Percentiles rank a stretch among this genome's conserved stretches.
Evolutionary conservation across 2,329 filamentous ascomycete species (phyloP).

Genomic region (Sarocladiaceae sp.): DNA sequence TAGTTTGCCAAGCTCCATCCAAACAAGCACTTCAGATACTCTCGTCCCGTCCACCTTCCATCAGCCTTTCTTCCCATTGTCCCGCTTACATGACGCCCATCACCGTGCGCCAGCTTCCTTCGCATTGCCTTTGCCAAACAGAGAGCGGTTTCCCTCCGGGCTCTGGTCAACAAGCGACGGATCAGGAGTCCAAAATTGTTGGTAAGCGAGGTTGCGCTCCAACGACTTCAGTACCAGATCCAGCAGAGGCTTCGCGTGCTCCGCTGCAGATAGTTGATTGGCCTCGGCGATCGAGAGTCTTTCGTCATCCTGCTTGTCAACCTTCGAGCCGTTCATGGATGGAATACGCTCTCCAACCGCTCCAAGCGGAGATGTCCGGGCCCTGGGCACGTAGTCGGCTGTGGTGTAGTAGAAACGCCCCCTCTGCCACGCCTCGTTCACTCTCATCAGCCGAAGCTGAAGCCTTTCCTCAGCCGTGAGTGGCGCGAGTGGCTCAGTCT

Average conservation of each 20-base stretch:
- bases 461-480: neutral
- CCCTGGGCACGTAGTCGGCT: neutral
- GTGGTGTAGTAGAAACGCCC: neutral
- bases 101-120: neutral
- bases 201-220: neutral
- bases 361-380: conserved; percentile 21
- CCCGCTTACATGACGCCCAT: neutral
- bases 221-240: conserved; percentile 33
- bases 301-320: conserved; percentile 21
- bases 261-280: conserved; percentile 27
- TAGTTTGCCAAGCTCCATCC: no score
- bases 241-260: conserved; percentile 36
- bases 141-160: conserved; percentile 1
- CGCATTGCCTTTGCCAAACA: neutral
- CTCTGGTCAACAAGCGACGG: neutral
- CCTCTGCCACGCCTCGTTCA: neutral
- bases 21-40: no score
- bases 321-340: conserved; percentile 14
- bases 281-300: conserved; percentile 23
- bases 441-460: neutral
- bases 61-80: no score
- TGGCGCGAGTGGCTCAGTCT: no score
- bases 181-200: conserved; percentile 1
- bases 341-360: conserved; percentile 31
- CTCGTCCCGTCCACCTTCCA: no score